A percentile compares a stretch with the other conserved stretches of the same genome.
phyloP scores from a whole-genome alignment of 2,329 filamentous ascomycete genomes.

The Cladosporium colombiae region DNA sequence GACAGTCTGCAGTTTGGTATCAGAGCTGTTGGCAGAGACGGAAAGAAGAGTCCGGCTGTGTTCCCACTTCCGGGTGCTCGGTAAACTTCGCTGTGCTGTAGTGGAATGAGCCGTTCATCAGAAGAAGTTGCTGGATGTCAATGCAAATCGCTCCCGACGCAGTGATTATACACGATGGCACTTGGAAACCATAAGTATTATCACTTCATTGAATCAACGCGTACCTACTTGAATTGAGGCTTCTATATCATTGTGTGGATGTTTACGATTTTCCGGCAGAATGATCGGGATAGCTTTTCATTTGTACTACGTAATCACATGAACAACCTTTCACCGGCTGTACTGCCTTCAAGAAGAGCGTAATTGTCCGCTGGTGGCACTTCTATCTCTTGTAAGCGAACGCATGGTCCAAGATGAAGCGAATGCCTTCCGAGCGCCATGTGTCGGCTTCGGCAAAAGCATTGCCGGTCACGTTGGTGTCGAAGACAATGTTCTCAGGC shows the following conservation, averaged over 20 bases:
- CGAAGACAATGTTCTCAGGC: constrained; percentile 48
- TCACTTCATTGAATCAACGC: neutral
- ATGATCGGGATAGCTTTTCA: neutral
- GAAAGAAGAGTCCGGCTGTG: constrained; percentile 53
- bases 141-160: neutral
- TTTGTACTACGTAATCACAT: neutral
- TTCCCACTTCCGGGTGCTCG: constrained; percentile 42
- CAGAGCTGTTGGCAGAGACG: constrained; percentile 52
- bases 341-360: neutral
- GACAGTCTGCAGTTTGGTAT: constrained; percentile 62
- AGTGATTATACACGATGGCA: neutral
- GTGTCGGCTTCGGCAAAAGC: constrained; percentile 45
- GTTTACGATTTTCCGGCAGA: neutral
- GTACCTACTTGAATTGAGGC: neutral
- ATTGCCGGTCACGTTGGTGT: constrained; percentile 44
- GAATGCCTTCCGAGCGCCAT: constrained; percentile 47
- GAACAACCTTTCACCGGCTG: neutral
- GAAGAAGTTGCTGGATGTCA: too few species aligned
- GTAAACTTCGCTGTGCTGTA: neutral
- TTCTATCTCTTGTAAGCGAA: constrained; percentile 23
- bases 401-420: constrained; percentile 41
- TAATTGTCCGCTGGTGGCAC: neutral
- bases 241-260: neutral
- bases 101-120: neutral
- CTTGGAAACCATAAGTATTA: neutral